These are phyloP conservation scores for Fraxinus xanthoxyloides DNA, from an alignment of 305 asterid species.

Conservation along the genomic window DNA sequence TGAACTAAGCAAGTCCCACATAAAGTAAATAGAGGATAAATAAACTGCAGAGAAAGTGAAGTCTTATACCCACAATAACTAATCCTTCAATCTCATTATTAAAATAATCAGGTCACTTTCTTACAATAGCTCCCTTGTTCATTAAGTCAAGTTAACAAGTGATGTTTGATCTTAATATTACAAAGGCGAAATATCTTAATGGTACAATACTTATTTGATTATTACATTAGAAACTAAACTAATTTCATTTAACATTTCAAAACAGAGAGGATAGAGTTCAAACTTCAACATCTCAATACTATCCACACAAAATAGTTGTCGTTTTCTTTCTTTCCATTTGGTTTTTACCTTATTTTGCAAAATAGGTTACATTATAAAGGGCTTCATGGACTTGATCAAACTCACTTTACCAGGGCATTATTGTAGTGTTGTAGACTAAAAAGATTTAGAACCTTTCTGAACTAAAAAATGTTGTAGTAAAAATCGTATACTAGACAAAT, in stretches of 20 bases:
- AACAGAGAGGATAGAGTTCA: background rate
- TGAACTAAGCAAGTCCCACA: background rate
- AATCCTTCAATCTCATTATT: background rate
- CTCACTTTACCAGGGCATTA: background rate
- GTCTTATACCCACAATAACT: background rate
- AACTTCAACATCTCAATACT: background rate
- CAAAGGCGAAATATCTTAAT: background rate
- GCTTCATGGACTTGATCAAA: background rate
- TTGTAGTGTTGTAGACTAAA: background rate
- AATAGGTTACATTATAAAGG: background rate
- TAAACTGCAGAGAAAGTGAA: background rate
- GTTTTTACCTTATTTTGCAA: background rate
- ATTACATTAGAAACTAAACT: background rate
- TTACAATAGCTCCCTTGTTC: background rate
- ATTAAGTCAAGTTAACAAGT: background rate
- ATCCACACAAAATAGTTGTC: background rate
- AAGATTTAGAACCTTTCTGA: background rate
- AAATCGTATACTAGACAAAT: background rate
- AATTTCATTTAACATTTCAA: background rate
- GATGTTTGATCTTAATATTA: background rate
- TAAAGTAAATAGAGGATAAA: background rate
- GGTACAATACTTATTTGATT: background rate
- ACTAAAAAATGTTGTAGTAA: background rate
- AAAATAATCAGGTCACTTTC: background rate
- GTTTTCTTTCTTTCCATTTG: background rate